phyloP scores from a whole-genome alignment of 768 basidiomycete genomes.

The Psilocybe tampanensis region DNA sequence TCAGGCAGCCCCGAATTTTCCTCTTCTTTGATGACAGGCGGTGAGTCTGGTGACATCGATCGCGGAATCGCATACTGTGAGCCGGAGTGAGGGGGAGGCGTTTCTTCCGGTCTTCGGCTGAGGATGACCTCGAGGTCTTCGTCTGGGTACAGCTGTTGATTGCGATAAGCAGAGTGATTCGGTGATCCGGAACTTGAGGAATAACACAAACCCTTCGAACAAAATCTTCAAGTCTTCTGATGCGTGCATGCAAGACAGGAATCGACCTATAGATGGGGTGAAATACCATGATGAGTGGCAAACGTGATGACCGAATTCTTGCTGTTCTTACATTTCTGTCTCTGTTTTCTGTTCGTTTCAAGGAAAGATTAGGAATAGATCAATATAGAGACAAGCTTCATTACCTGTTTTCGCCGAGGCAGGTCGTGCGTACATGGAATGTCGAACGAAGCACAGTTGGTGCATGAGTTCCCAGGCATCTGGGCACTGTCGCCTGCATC shows the following conservation, averaged over 20 bases:
- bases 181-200: neutral
- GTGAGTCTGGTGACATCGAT: neutral
- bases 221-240: neutral
- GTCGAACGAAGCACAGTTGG: conserved; percentile 52
- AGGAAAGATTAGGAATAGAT: neutral
- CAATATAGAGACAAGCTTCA: conserved; percentile 11
- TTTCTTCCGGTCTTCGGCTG: neutral
- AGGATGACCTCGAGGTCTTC: neutral
- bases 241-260: neutral
- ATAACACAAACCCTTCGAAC: neutral
- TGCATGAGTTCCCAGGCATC: conserved; percentile 53
- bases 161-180: neutral
- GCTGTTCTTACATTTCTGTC: neutral
- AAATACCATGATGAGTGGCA: neutral
- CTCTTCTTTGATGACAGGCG: neutral
- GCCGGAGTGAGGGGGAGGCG: neutral
- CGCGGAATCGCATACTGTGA: neutral
- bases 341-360: neutral
- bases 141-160: neutral
- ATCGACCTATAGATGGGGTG: neutral
- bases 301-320: neutral
- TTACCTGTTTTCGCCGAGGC: conserved; percentile 47
- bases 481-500: conserved; percentile 59
- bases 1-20: neutral
- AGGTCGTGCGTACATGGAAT: conserved; percentile 56